These are phyloP conservation scores for Hericium alpestre DNA, from an alignment of 768 basidiomycete species.

Conservation along the genomic window DNA sequence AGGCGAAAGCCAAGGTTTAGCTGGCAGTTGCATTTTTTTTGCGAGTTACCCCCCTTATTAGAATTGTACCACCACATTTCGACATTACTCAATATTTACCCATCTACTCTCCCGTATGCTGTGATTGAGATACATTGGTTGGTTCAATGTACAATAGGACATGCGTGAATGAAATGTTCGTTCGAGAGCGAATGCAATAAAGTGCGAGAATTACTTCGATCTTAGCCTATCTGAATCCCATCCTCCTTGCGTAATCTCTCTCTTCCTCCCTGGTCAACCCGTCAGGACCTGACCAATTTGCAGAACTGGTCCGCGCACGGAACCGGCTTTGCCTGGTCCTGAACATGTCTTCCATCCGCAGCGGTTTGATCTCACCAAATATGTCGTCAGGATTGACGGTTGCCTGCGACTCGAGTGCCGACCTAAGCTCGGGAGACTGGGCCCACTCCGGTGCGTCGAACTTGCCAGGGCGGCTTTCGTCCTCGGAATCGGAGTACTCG, in stretches of 20 bases:
- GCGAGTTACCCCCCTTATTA: too few relatives aligned
- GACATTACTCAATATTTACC: too few relatives aligned
- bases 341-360: conserved; percentile 94
- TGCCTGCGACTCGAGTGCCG: conserved; percentile 72
- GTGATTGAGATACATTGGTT: too few relatives aligned
- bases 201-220: not conserved
- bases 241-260: conserved; percentile 75
- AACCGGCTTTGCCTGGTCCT: conserved; percentile 67
- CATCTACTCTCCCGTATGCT: too few relatives aligned
- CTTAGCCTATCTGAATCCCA: conserved; percentile 60
- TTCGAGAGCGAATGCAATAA: too few relatives aligned
- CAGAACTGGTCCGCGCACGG: conserved; percentile 83
- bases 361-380: conserved; percentile 79
- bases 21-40: too few relatives aligned
- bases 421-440: conserved; percentile 76
- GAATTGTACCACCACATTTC: too few relatives aligned
- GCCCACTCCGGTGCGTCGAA: conserved; percentile 82
- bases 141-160: too few relatives aligned
- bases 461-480: conserved; percentile 68
- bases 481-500: conserved; percentile 95
- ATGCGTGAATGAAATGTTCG: too few relatives aligned
- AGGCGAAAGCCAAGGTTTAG: too few relatives aligned
- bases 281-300: conserved; percentile 95
- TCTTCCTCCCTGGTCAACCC: conserved; percentile 76
- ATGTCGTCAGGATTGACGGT: conserved; percentile 85